Conservation (phyloP, 306 rosid species). For the Inga leiocalycina region DNA sequence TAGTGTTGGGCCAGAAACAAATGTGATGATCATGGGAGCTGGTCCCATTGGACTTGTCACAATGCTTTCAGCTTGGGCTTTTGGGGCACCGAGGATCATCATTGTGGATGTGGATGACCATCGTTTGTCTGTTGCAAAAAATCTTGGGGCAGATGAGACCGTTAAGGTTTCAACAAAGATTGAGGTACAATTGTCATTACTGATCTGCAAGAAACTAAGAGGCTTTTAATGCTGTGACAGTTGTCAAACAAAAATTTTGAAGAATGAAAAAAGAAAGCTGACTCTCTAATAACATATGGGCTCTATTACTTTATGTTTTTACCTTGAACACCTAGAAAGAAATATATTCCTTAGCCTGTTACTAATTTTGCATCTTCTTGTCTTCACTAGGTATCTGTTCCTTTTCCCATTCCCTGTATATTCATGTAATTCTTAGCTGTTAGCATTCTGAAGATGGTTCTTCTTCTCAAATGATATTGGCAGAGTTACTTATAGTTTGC, state of each 20-base stretch:
- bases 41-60: constrained; percentile 96
- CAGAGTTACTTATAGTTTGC: background rate
- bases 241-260: background rate
- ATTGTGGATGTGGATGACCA: constrained; percentile 75
- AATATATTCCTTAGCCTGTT: background rate
- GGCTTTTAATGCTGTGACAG: background rate
- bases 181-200: constrained; percentile 47
- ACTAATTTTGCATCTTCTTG: background rate
- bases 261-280: background rate
- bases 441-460: background rate
- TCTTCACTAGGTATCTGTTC: background rate
- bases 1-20: constrained; percentile 77
- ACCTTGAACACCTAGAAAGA: background rate
- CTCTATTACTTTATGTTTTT: background rate
- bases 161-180: constrained; percentile 70
- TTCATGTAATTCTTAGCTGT: background rate
- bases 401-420: constrained; percentile 11
- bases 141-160: constrained; percentile 76
- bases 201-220: background rate
- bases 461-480: background rate
- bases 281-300: background rate
- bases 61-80: constrained; percentile 85
- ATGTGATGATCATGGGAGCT: constrained; percentile 85
- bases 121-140: constrained; percentile 81
- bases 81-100: constrained; percentile 72